phyloP scores from a whole-genome alignment of 306 rosid species.

The Dryas octopetala region DNA sequence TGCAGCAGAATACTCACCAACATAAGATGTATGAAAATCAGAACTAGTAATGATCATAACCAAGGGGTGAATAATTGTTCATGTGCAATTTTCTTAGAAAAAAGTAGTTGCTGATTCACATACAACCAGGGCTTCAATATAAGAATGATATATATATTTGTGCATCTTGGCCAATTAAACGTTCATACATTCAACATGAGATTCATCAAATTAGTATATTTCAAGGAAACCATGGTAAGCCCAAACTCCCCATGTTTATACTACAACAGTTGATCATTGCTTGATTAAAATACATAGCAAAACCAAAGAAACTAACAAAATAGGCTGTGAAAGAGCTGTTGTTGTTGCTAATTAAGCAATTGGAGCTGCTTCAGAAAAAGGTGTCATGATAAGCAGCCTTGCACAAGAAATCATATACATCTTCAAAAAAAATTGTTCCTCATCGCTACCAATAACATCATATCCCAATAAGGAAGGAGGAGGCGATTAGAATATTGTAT shows the following conservation, averaged over 20 bases:
- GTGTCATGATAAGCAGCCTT: no score
- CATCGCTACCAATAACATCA: no score
- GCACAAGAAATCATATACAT: no score
- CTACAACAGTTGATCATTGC: constrained; percentile 8
- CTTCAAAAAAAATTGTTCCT: no score
- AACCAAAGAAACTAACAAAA: background rate
- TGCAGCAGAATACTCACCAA: constrained; percentile 28
- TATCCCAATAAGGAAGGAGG: no score
- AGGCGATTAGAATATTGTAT: no score
- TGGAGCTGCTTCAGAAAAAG: no score
- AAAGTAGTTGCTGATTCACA: background rate
- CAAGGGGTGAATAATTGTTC: background rate
- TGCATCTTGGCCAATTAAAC: background rate
- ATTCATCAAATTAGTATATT: background rate
- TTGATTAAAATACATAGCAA: constrained; percentile 10
- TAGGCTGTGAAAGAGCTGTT: no score
- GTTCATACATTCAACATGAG: background rate
- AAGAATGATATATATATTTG: background rate
- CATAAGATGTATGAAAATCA: constrained; percentile 26
- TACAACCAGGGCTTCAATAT: background rate
- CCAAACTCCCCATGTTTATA: constrained; percentile 13
- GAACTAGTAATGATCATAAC: background rate
- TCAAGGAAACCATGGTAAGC: constrained; percentile 3
- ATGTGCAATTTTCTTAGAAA: background rate
- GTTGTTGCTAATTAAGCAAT: no score